These are phyloP conservation scores for Sarcodon sp. DNA, from an alignment of 768 basidiomycete genomes.

Conservation along the genomic window DNA sequence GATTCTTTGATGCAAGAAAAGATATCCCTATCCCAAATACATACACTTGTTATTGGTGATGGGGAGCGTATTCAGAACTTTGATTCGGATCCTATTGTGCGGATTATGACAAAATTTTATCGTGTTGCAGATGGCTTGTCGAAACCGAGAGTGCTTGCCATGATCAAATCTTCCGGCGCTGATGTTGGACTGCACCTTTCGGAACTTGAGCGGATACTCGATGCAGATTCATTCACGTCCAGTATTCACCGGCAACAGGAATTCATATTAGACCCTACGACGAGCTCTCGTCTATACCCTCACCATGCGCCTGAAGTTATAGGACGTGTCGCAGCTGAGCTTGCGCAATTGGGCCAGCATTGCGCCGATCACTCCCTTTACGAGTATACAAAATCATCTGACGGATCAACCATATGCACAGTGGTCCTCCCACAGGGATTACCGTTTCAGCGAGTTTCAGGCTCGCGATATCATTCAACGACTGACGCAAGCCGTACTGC, in stretches of 20 bases:
- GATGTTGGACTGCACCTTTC: background rate
- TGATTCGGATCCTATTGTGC: slow-evolving; percentile 26
- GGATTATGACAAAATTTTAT: slow-evolving; percentile 34
- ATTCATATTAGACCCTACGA: slow-evolving; percentile 49
- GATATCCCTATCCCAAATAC: slow-evolving; percentile 29
- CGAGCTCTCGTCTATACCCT: slow-evolving; percentile 44
- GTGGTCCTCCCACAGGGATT: background rate
- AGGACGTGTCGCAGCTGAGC: slow-evolving; percentile 31
- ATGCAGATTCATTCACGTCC: background rate
- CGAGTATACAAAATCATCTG: background rate
- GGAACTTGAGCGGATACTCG: background rate
- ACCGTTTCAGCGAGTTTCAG: too few relatives aligned
- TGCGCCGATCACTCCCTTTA: slow-evolving; percentile 4
- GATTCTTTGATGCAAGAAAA: slow-evolving; percentile 22
- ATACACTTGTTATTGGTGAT: slow-evolving; percentile 30
- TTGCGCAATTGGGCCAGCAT: background rate
- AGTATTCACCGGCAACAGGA: slow-evolving; percentile 31
- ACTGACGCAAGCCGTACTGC: slow-evolving; percentile 39
- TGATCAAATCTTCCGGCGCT: background rate
- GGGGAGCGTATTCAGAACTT: slow-evolving; percentile 24
- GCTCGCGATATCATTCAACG: slow-evolving; percentile 18
- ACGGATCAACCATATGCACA: slow-evolving; percentile 6
- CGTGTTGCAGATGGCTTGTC: slow-evolving; percentile 3
- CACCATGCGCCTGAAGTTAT: slow-evolving; percentile 45
- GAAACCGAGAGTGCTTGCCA: slow-evolving; percentile 2